These are phyloP conservation scores for Blumeria hordei DNA, from an alignment of 2,329 filamentous ascomycete species.

Conservation along the genomic window DNA sequence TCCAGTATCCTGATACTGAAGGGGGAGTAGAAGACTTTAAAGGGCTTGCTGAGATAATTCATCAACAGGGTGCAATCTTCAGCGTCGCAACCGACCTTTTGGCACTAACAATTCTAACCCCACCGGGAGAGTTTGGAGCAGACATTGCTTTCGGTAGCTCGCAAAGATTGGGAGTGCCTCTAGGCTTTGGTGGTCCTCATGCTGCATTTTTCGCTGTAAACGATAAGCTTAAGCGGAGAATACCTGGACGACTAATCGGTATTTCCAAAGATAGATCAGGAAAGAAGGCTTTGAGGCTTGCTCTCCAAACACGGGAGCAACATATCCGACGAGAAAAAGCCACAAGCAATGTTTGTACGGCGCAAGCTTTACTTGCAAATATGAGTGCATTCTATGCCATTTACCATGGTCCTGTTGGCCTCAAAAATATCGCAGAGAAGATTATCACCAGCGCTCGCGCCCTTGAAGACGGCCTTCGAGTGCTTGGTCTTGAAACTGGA, in stretches of 20 bases:
- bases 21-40: slow-evolving; percentile 59
- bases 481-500: slow-evolving; percentile 38
- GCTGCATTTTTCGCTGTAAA: slow-evolving; percentile 86
- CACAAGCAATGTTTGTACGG: slow-evolving; percentile 92
- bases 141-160: slow-evolving; percentile 88
- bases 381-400: slow-evolving; percentile 90
- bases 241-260: slow-evolving; percentile 73
- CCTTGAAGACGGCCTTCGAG: slow-evolving; percentile 37
- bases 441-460: slow-evolving; percentile 47
- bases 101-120: slow-evolving; percentile 64
- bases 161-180: slow-evolving; percentile 74
- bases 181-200: slow-evolving; percentile 85
- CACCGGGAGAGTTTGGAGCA: slow-evolving; percentile 81
- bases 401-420: slow-evolving; percentile 69
- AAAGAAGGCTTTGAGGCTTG: slow-evolving; percentile 55
- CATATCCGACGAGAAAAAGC: slow-evolving; percentile 93
- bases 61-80: slow-evolving; percentile 55
- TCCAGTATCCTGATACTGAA: slow-evolving; percentile 84
- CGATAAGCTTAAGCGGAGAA: slow-evolving; percentile 83
- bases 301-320: slow-evolving; percentile 82
- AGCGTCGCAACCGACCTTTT: slow-evolving; percentile 77
- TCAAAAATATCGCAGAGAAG: slow-evolving; percentile 63
- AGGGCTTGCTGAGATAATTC: slow-evolving; percentile 48
- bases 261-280: slow-evolving; percentile 79
- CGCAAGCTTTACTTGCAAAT: slow-evolving; percentile 79